Percentiles rank a stretch among this genome's conserved stretches.
These are phyloP conservation scores for Fusarium piperis DNA, from an alignment of 2,329 filamentous ascomycete species.

Conservation along the genomic window DNA sequence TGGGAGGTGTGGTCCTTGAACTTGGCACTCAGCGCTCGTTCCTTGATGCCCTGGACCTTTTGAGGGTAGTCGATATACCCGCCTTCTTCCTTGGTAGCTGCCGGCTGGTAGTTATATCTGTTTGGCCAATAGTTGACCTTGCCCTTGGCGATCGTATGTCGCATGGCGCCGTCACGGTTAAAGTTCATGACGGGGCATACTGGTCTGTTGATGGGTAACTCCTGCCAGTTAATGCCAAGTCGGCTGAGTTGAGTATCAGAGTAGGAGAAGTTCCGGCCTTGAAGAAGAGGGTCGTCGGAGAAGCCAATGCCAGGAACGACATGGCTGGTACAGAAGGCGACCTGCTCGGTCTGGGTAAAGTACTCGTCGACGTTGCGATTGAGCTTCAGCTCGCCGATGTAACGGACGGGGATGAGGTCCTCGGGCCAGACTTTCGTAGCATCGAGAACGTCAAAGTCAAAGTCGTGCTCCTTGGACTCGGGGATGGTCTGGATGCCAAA, in stretches of 20 bases:
- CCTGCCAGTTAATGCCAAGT: conserved; percentile 78
- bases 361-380: conserved; percentile 84
- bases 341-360: conserved; percentile 85
- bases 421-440: conserved; percentile 90
- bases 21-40: conserved; percentile 74
- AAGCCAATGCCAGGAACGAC: conserved; percentile 82
- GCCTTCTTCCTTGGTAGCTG: conserved; percentile 69
- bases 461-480: conserved; percentile 76
- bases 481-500: conserved; percentile 84
- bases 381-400: conserved; percentile 82
- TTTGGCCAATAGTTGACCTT: conserved; percentile 73
- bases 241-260: conserved; percentile 75
- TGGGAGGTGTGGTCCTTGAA: conserved; percentile 83
- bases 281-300: conserved; percentile 77
- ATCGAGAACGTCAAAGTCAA: conserved; percentile 87
- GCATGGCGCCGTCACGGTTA: conserved; percentile 77
- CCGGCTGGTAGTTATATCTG: conserved; percentile 71
- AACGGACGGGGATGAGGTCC: conserved; percentile 76
- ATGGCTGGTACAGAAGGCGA: conserved; percentile 83
- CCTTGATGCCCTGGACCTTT: conserved; percentile 75
- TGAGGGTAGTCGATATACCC: conserved; percentile 73
- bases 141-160: conserved; percentile 76
- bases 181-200: conserved; percentile 80
- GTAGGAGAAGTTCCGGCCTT: conserved; percentile 77
- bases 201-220: conserved; percentile 80